phyloP scores from a whole-genome alignment of 2,329 filamentous ascomycete genomes.

The Colletotrichum sp. region DNA sequence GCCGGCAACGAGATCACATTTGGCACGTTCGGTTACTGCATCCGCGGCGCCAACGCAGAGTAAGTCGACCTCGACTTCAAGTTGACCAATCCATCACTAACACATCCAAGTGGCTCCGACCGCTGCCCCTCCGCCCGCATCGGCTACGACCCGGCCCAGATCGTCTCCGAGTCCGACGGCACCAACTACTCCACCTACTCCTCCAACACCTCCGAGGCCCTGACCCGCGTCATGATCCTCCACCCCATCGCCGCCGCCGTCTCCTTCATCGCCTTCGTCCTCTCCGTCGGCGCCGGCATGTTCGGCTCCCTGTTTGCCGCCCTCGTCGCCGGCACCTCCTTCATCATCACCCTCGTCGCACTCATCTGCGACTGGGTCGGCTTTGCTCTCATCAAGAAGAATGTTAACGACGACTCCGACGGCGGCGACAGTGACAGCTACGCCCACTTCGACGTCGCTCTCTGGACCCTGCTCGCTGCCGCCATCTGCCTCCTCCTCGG shows the following conservation, averaged over 20 bases:
- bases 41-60: slow-evolving; percentile 27
- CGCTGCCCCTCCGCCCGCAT: slow-evolving; percentile 52
- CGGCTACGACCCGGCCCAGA: slow-evolving; percentile 60
- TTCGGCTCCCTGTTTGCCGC: slow-evolving; percentile 58
- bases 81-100: not conserved
- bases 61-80: slow-evolving; percentile 18
- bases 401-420: slow-evolving; percentile 52
- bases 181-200: slow-evolving; percentile 47
- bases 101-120: slow-evolving; percentile 38
- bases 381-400: slow-evolving; percentile 57
- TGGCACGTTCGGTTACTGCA: slow-evolving; percentile 67
- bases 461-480: slow-evolving; percentile 65
- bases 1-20: slow-evolving; percentile 49
- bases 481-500: slow-evolving; percentile 61
- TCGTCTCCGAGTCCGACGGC: slow-evolving; percentile 44
- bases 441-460: slow-evolving; percentile 62
- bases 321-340: slow-evolving; percentile 53
- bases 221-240: slow-evolving; percentile 66
- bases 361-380: slow-evolving; percentile 63
- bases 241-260: slow-evolving; percentile 65
- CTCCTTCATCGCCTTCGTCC: slow-evolving; percentile 63
- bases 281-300: slow-evolving; percentile 56
- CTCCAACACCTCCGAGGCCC: slow-evolving; percentile 47
- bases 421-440: slow-evolving; percentile 36
- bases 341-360: slow-evolving; percentile 51